Evolutionary conservation across 805 yeast species (phyloP).

Genomic region (Starmerella sp.): DNA sequence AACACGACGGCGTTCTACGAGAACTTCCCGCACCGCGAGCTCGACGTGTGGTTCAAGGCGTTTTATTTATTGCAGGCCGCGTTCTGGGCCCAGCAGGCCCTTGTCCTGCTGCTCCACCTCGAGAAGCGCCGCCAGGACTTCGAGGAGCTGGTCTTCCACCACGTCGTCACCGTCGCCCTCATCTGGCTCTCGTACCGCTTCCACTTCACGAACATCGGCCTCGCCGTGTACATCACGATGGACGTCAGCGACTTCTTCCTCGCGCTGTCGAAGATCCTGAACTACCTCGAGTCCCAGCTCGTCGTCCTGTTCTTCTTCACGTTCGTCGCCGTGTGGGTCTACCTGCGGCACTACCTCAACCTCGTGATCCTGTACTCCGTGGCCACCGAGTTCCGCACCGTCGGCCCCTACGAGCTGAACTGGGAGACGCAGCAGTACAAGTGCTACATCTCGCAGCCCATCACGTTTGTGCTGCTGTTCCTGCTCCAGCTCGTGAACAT

Average conservation of each 20-base stretch:
- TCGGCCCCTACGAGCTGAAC: conserved; percentile 70
- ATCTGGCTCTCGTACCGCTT: conserved; percentile 82
- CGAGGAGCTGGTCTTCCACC: conserved; percentile 84
- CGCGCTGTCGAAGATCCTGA: conserved; percentile 72
- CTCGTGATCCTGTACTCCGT: conserved; percentile 48
- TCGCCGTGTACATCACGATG: conserved; percentile 87
- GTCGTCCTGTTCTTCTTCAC: conserved; percentile 56
- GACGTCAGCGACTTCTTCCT: conserved; percentile 87
- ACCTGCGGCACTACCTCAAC: conserved; percentile 79
- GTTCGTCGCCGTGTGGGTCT: conserved; percentile 70
- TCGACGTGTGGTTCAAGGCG: conserved; percentile 57
- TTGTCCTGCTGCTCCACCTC: conserved; percentile 66
- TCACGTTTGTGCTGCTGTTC: conserved; percentile 64
- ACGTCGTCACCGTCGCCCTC: conserved; percentile 76
- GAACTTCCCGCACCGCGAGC: conserved; percentile 71
- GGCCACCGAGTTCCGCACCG: conserved; percentile 72
- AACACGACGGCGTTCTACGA: conserved; percentile 71
- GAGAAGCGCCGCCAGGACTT: conserved; percentile 95
- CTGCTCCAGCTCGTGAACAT: conserved; percentile 77
- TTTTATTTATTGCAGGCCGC: conserved; percentile 90
- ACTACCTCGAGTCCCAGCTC: conserved; percentile 60
- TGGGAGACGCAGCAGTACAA: conserved; percentile 90
- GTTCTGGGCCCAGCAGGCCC: conserved; percentile 94
- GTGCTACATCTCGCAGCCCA: conserved; percentile 89
- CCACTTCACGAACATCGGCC: conserved; percentile 94